These are phyloP conservation scores for Whalleya microplaca DNA, from an alignment of 2,329 filamentous ascomycete species.

Conservation along the genomic window DNA sequence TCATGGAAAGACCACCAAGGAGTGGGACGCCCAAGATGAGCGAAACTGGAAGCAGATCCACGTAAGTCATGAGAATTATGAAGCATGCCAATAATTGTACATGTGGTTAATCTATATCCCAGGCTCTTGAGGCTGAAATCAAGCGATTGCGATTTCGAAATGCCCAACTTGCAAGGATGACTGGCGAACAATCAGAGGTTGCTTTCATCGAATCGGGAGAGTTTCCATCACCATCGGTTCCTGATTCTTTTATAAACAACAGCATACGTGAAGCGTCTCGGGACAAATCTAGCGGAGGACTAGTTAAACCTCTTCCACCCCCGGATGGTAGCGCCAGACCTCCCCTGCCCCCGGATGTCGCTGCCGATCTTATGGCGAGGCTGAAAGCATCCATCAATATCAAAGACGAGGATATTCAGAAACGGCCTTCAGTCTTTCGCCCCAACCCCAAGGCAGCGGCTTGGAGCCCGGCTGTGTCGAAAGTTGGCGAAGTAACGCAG, in stretches of 20 bases:
- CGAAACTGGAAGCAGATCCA: slow-evolving; percentile 25
- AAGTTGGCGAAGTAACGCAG: too few species aligned
- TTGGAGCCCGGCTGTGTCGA: slow-evolving; percentile 19
- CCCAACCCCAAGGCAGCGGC: slow-evolving; percentile 30
- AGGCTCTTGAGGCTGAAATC: slow-evolving; percentile 31
- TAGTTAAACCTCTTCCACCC: background rate
- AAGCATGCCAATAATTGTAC: background rate
- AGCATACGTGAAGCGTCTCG: background rate
- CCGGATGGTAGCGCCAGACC: background rate
- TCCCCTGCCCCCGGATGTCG: background rate
- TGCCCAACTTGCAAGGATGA: slow-evolving; percentile 16
- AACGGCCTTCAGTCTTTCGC: slow-evolving; percentile 1
- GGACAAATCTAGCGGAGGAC: background rate
- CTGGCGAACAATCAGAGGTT: background rate
- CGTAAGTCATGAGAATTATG: slow-evolving; percentile 24
- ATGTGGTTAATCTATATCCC: slow-evolving; percentile 5
- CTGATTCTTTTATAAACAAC: background rate
- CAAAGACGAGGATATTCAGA: background rate
- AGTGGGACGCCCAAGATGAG: slow-evolving; percentile 29
- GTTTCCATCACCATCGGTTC: background rate
- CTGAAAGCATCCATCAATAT: background rate
- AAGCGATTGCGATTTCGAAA: slow-evolving; percentile 18
- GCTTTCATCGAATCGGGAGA: background rate
- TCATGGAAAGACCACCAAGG: slow-evolving; percentile 18
- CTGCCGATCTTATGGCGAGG: background rate